A percentile compares a stretch with the other conserved stretches of the same genome.
Conservation (phyloP, 768 basidiomycete species). For the Tylopilus felleus region DNA sequence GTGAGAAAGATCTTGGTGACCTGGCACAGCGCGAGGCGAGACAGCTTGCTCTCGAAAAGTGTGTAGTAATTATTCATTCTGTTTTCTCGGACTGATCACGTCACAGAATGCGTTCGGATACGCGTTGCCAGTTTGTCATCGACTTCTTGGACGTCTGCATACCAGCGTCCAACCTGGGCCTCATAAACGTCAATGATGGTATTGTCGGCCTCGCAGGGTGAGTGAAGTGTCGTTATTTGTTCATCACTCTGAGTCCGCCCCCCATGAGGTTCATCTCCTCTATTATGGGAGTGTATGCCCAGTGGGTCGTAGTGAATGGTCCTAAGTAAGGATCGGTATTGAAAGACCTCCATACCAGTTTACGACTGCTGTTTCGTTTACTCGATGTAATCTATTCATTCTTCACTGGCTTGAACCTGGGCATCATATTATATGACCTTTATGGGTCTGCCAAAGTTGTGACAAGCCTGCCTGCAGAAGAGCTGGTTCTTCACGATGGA, state of each 20-base stretch:
- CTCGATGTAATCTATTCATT: constrained; percentile 7
- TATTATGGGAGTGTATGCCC: constrained; percentile 61
- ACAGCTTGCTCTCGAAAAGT: constrained; percentile 56
- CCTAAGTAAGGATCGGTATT: constrained; percentile 33
- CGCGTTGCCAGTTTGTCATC: constrained; percentile 76
- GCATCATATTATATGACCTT: too few relatives aligned
- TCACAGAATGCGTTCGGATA: constrained; percentile 56
- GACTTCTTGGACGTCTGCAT: constrained; percentile 89
- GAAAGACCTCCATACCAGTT: background rate
- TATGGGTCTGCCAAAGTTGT: background rate
- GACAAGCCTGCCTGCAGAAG: background rate
- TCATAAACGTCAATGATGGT: constrained; percentile 80
- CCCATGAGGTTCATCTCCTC: constrained; percentile 61
- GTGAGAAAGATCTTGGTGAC: constrained; percentile 66
- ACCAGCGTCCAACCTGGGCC: constrained; percentile 78
- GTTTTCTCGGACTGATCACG: constrained; percentile 4
- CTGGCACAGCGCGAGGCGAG: constrained; percentile 65
- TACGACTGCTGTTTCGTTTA: background rate
- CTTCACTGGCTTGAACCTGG: background rate
- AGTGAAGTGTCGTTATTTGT: constrained; percentile 22
- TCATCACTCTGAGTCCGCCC: constrained; percentile 3
- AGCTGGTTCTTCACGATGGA: background rate
- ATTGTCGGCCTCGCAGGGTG: constrained; percentile 83
- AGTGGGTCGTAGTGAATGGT: constrained; percentile 55
- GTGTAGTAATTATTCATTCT: constrained; percentile 21